Conservation (phyloP, 2,329 filamentous ascomycete species). For the Pseudomassariella vexata region DNA sequence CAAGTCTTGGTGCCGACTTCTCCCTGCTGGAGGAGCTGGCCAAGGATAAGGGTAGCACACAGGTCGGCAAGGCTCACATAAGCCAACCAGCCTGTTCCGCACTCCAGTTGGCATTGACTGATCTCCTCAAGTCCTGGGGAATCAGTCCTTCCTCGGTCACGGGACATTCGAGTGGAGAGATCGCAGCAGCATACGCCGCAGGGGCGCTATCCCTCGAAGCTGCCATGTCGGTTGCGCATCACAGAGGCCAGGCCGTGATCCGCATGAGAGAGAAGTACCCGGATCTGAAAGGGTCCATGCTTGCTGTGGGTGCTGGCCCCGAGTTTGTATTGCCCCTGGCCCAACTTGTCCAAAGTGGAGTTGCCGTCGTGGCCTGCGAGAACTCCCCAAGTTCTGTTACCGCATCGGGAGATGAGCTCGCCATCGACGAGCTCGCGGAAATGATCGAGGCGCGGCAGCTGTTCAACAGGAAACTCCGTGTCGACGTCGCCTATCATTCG, state of each 20-base stretch:
- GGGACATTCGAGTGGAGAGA: conserved; percentile 18
- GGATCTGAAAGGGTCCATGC: conserved; percentile 41
- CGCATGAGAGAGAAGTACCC: conserved; percentile 30
- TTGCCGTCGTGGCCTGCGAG: conserved; percentile 19
- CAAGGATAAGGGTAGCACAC: conserved; percentile 12
- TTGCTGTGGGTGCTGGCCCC: conserved; percentile 43
- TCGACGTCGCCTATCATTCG: conserved; percentile 18
- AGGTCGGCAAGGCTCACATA: conserved; percentile 18
- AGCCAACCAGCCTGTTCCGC: conserved; percentile 32
- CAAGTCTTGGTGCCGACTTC: conserved; percentile 15
- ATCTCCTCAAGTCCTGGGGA: conserved; percentile 25
- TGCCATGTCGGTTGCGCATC: conserved; percentile 20
- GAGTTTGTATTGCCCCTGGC: conserved; percentile 26
- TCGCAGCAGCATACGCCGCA: conserved; percentile 18
- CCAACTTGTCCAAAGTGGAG: conserved; percentile 15
- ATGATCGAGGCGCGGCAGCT: conserved; percentile 12
- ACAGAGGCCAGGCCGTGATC: conserved; percentile 34
- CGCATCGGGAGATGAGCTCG: conserved; percentile 14
- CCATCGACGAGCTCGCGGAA: conserved; percentile 14
- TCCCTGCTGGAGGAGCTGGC: conserved; percentile 16
- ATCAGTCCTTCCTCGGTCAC: conserved; percentile 21
- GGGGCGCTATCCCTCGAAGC: conserved; percentile 18
- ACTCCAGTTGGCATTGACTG: conserved; percentile 33
- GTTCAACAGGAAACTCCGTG: conserved; percentile 18
- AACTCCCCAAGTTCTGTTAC: conserved; percentile 17